A percentile compares a stretch with the other conserved stretches of the same genome.
Evolutionary conservation across 371 early-diverging fungal species (phyloP).

Genomic region (Apophysomyces ossiformis): DNA sequence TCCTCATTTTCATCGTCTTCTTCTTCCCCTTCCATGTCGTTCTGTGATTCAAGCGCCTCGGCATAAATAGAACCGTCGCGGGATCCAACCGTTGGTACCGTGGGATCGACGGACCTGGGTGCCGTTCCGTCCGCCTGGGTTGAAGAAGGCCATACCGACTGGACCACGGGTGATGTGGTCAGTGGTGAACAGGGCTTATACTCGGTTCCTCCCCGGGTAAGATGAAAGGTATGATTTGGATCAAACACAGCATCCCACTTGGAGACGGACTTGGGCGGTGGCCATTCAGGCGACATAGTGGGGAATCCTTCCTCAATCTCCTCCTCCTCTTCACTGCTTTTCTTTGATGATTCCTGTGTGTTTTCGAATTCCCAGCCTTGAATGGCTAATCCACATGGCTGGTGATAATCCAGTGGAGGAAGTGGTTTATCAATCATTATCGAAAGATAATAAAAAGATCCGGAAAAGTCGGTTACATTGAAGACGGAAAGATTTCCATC

Average conservation of each 20-base stretch:
- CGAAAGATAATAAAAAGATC: slow-evolving; percentile 1
- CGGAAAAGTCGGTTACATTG: neutral
- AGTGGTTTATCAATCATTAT: slow-evolving; percentile 5
- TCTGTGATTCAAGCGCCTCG: slow-evolving; percentile 2
- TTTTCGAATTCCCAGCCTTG: neutral
- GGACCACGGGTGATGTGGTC: neutral
- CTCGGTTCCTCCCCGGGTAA: neutral
- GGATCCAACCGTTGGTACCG: neutral
- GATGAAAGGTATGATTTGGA: neutral
- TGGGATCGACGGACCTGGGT: neutral
- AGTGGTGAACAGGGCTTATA: neutral
- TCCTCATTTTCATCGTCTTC: neutral
- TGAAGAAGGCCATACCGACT: neutral
- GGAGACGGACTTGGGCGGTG: neutral
- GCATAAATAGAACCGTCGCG: neutral
- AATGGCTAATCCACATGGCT: neutral
- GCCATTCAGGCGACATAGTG: neutral
- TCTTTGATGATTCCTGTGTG: neutral
- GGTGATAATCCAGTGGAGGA: neutral
- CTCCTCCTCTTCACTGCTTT: neutral
- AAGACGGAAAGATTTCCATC: neutral
- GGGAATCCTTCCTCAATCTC: neutral
- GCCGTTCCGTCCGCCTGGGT: neutral
- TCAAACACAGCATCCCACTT: slow-evolving; percentile 1
- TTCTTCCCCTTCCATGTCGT: neutral